Conservation (phyloP, 352 stramenopile species). For the Pythium diclinum region DNA sequence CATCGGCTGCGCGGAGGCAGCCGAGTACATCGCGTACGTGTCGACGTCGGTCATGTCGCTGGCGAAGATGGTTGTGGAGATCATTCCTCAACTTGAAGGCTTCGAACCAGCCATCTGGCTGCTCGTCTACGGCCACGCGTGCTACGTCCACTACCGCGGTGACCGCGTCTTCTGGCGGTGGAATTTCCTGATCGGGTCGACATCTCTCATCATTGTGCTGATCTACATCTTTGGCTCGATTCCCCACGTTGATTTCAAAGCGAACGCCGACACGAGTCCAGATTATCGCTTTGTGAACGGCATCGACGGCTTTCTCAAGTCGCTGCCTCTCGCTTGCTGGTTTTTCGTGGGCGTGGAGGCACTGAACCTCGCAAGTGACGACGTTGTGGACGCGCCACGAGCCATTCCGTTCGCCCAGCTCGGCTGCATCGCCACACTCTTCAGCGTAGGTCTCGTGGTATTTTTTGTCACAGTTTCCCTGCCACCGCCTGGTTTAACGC, state of each 20-base stretch:
- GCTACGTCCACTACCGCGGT: slow-evolving; percentile 24
- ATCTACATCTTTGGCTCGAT: slow-evolving; percentile 28
- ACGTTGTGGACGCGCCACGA: slow-evolving; percentile 17
- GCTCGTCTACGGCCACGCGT: slow-evolving; percentile 24
- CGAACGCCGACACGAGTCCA: slow-evolving; percentile 19
- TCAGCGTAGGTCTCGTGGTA: slow-evolving; percentile 15
- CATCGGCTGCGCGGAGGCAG: slow-evolving; percentile 28
- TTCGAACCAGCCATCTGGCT: slow-evolving; percentile 29
- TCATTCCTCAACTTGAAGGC: slow-evolving; percentile 2
- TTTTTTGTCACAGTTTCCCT: slow-evolving; percentile 31
- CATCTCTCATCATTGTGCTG: slow-evolving; percentile 18
- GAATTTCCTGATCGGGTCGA: slow-evolving; percentile 22
- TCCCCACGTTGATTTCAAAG: slow-evolving; percentile 22
- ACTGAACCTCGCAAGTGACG: slow-evolving; percentile 25
- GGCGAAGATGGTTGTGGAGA: slow-evolving; percentile 23
- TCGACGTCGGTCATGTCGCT: slow-evolving; percentile 19
- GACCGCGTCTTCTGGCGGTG: slow-evolving; percentile 30
- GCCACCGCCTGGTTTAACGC: slow-evolving; percentile 14
- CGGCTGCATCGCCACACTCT: slow-evolving; percentile 26
- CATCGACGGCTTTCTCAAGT: slow-evolving; percentile 24
- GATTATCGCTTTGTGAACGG: slow-evolving; percentile 23
- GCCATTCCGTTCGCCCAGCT: slow-evolving; percentile 30
- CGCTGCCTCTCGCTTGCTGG: slow-evolving; percentile 25
- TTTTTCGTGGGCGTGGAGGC: slow-evolving; percentile 37
- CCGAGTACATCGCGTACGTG: slow-evolving; percentile 32